Percentiles rank a stretch among this genome's conserved stretches.
Conservation (phyloP, 2,329 filamentous ascomycete species). For the Cladophialophora psammophila region DNA sequence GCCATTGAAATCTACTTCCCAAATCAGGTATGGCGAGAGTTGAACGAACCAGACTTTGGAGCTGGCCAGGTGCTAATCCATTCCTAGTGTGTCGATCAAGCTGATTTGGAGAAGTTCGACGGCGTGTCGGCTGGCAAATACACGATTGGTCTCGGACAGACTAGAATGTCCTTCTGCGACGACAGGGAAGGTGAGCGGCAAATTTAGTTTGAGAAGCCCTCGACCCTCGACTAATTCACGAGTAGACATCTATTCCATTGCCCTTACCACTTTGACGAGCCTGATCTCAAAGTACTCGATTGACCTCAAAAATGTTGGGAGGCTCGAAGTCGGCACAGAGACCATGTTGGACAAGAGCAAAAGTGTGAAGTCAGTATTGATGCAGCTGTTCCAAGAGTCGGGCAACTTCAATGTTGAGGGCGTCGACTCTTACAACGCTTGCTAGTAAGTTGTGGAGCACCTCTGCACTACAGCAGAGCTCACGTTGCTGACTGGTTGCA, state of each 20-base stretch:
- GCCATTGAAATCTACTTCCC: conserved; percentile 91
- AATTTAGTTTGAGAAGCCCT: background rate
- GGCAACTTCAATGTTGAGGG: conserved; percentile 86
- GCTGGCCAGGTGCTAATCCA: conserved; percentile 25
- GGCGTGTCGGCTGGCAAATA: conserved; percentile 83
- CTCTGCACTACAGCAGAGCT: background rate
- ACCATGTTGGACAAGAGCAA: conserved; percentile 89
- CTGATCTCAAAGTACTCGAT: conserved; percentile 84
- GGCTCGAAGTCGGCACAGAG: conserved; percentile 85
- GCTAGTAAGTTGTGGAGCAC: conserved; percentile 59
- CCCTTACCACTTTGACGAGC: conserved; percentile 77
- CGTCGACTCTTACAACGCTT: conserved; percentile 83
- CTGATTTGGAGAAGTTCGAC: conserved; percentile 85
- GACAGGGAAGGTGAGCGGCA: conserved; percentile 76
- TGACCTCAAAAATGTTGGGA: conserved; percentile 77
- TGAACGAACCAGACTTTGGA: background rate
- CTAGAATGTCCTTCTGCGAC: conserved; percentile 91
- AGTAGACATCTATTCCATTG: conserved; percentile 87
- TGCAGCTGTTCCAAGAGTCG: conserved; percentile 76
- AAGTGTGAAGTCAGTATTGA: conserved; percentile 86
- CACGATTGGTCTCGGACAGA: conserved; percentile 89
- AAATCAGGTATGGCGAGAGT: conserved; percentile 72
- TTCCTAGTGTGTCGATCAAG: conserved; percentile 79
- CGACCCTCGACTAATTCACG: conserved; percentile 10
- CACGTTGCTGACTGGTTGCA: conserved; percentile 24